phyloP scores from a whole-genome alignment of 2,329 filamentous ascomycete genomes.

The Trichophyton mentagrophytes region DNA sequence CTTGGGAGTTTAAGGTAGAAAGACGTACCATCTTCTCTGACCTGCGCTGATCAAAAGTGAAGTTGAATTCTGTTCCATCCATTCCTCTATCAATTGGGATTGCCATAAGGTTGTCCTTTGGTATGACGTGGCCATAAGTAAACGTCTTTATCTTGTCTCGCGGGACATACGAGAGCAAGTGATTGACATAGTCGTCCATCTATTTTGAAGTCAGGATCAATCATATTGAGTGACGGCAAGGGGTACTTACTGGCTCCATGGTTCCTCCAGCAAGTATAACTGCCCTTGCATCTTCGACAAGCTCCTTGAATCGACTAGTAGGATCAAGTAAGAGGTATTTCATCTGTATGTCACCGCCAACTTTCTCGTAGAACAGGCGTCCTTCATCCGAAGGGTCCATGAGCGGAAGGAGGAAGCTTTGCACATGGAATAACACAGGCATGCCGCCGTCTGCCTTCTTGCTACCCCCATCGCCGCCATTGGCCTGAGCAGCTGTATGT shows the following conservation, averaged over 20 bases:
- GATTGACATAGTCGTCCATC: slow-evolving; percentile 76
- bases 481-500: slow-evolving; percentile 31
- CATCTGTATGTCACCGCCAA: slow-evolving; percentile 43
- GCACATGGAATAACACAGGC: slow-evolving; percentile 50
- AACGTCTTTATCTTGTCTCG: slow-evolving; percentile 57
- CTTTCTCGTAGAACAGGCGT: slow-evolving; percentile 44
- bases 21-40: slow-evolving; percentile 47
- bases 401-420: slow-evolving; percentile 61
- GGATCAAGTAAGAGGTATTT: slow-evolving; percentile 86
- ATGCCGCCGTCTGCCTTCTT: slow-evolving; percentile 23
- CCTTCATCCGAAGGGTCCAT: slow-evolving; percentile 70
- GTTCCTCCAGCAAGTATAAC: slow-evolving; percentile 89
- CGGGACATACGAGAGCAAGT: slow-evolving; percentile 67
- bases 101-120: slow-evolving; percentile 64
- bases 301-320: slow-evolving; percentile 77
- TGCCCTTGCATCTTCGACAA: slow-evolving; percentile 70
- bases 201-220: slow-evolving; percentile 15
- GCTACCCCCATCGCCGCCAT: background rate
- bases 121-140: slow-evolving; percentile 91
- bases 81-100: slow-evolving; percentile 50
- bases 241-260: slow-evolving; percentile 62
- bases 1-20: background rate
- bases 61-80: slow-evolving; percentile 55
- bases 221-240: background rate
- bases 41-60: slow-evolving; percentile 68